phyloP scores from a whole-genome alignment of 1,284 basidiomycete species.

The Cystobasidium slooffiae region DNA sequence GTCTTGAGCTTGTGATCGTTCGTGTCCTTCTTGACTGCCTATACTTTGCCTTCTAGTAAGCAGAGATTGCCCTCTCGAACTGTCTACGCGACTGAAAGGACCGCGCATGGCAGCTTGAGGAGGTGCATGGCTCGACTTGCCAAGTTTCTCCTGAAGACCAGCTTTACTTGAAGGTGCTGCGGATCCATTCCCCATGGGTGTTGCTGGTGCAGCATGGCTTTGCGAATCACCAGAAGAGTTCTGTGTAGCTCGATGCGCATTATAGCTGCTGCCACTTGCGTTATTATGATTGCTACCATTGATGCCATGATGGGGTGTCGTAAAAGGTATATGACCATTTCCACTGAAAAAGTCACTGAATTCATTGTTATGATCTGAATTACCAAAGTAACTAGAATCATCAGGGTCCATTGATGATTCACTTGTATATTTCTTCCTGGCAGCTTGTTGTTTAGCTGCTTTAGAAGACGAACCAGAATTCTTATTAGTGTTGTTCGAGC shows the following conservation, averaged over 20 bases:
- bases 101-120: slow-evolving; percentile 18
- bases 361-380: slow-evolving; percentile 6
- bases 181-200: background rate
- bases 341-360: slow-evolving; percentile 12
- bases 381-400: background rate
- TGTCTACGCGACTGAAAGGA: slow-evolving; percentile 41
- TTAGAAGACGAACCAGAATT: background rate
- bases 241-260: background rate
- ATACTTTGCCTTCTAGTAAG: slow-evolving; percentile 31
- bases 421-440: slow-evolving; percentile 29
- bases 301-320: background rate
- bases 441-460: slow-evolving; percentile 18
- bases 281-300: slow-evolving; percentile 2
- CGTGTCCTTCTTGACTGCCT: slow-evolving; percentile 18
- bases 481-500: too few species aligned
- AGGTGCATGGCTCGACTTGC: background rate
- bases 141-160: background rate
- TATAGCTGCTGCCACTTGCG: background rate
- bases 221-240: background rate
- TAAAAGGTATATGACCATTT: background rate
- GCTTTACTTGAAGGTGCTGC: background rate
- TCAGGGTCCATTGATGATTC: slow-evolving; percentile 30
- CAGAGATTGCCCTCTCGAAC: slow-evolving; percentile 27
- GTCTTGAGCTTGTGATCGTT: background rate
- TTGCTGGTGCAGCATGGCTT: background rate